A percentile compares a stretch with the other conserved stretches of the same genome.
These are phyloP conservation scores for Penicillium sumatraense DNA, from an alignment of 2,329 filamentous ascomycete genomes.

Conservation along the genomic window DNA sequence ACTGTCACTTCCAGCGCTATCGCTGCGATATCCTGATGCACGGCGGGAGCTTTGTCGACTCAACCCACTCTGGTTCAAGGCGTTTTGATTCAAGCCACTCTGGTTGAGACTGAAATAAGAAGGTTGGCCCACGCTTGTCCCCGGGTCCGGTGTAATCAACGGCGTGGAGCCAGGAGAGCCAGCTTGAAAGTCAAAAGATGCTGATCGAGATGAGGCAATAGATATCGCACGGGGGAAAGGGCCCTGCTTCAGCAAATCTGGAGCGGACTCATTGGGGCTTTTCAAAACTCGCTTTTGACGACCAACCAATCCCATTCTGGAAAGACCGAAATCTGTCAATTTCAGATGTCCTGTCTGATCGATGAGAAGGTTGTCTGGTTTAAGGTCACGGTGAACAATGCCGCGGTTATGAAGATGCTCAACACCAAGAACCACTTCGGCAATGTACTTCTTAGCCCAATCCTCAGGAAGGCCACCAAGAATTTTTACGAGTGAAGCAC, in stretches of 20 bases:
- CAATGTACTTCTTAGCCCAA: conserved; percentile 97
- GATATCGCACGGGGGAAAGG: conserved; percentile 87
- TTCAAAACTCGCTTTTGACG: conserved; percentile 91
- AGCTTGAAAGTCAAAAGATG: conserved; percentile 87
- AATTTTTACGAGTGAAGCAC: conserved; percentile 93
- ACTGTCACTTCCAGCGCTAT: conserved; percentile 88
- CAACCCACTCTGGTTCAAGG: conserved; percentile 55
- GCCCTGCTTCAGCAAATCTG: conserved; percentile 89
- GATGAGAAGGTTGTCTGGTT: conserved; percentile 95
- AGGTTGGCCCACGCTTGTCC: conserved; percentile 73
- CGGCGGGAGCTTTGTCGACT: conserved; percentile 68
- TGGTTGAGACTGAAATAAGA: conserved; percentile 83
- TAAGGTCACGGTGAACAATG: conserved; percentile 95
- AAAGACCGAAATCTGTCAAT: conserved; percentile 95
- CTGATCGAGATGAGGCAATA: conserved; percentile 85
- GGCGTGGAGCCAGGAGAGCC: conserved; percentile 81
- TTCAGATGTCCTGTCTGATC: conserved; percentile 97
- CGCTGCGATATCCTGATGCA: conserved; percentile 82
- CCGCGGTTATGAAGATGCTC: conserved; percentile 93
- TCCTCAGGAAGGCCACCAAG: conserved; percentile 91
- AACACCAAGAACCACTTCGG: conserved; percentile 94
- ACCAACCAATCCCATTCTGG: conserved; percentile 94
- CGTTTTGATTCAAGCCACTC: conserved; percentile 51
- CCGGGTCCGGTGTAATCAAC: conserved; percentile 78
- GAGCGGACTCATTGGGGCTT: conserved; percentile 78